Percentiles rank a stretch among this genome's conserved stretches.
Conservation (phyloP, 2,329 filamentous ascomycete species). For the Pseudogymnoascus sp. region DNA sequence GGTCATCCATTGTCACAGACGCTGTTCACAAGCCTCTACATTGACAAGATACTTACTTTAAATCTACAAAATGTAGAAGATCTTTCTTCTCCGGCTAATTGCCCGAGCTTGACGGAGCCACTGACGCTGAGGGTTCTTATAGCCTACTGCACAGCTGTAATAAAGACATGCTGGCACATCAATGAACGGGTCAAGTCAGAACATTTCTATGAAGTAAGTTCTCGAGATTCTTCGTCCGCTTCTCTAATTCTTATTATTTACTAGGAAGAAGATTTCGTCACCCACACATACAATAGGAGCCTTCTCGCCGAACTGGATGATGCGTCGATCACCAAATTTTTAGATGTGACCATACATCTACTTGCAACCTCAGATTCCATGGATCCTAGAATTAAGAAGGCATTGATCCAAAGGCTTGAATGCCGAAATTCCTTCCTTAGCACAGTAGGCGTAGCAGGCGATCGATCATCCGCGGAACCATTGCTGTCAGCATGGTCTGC, state of each 20-base stretch:
- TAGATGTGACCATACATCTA: slow-evolving; percentile 26
- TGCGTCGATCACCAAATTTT: slow-evolving; percentile 26
- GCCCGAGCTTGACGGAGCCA: slow-evolving; percentile 28
- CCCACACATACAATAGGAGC: slow-evolving; percentile 76
- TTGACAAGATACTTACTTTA: slow-evolving; percentile 73
- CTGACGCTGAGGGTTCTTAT: slow-evolving; percentile 59
- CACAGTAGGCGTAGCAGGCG: slow-evolving; percentile 39
- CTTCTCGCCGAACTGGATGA: slow-evolving; percentile 58
- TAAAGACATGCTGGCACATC: slow-evolving; percentile 76
- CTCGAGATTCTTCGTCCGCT: neutral
- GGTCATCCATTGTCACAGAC: slow-evolving; percentile 96
- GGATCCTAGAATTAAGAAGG: slow-evolving; percentile 35
- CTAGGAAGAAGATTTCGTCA: slow-evolving; percentile 93
- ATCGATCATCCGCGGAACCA: slow-evolving; percentile 34
- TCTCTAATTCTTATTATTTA: slow-evolving; percentile 3
- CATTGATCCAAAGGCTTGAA: slow-evolving; percentile 56
- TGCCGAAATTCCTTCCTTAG: slow-evolving; percentile 58
- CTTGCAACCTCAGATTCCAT: slow-evolving; percentile 18
- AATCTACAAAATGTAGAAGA: slow-evolving; percentile 55
- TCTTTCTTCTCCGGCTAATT: slow-evolving; percentile 15
- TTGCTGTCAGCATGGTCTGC: slow-evolving; percentile 35
- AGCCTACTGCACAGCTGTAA: slow-evolving; percentile 75
- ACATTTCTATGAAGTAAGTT: slow-evolving; percentile 75
- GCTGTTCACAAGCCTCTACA: slow-evolving; percentile 83
- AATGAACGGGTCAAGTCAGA: slow-evolving; percentile 71